Evolutionary conservation across 768 basidiomycete species (phyloP), one percentile per base, ranked within the genome.

Genomic region (Psilocybe azurescens): DNA sequence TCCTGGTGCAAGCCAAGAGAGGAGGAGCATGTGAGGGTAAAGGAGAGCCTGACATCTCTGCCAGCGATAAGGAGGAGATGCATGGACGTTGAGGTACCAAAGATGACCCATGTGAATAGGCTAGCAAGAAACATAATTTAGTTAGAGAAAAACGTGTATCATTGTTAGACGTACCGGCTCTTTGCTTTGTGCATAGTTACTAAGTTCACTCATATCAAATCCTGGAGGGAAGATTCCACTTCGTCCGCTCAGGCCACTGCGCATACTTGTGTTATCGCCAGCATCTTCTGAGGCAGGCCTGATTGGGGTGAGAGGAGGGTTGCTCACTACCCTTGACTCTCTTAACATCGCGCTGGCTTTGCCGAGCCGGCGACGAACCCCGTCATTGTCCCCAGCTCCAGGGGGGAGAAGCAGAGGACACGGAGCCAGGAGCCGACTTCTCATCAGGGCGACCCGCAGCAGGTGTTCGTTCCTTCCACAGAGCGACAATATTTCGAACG

Each of bases 81-180:
- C 89, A 69, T 97, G 95, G 0, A 97, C 95, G 59, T 97, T 97
- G 57, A 97, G 85, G 71, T 95, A 97, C 90, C 93, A 97, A 0
- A 97, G 76, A 13, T 88, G 78, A 13, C 95, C 95, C 44, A 93
- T 90, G 60, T 93, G 89, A 11, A 93, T 78, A 3, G 95, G 94
- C 95, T 97, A 70, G n/a, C 67, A 55, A 24, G 69, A 68, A 53
- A 69, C 20, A 55, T 60, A 50, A 66, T 67, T 64, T 61, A 66
- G 64, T n/a, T 1, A 36, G 57, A 68, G 60, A 6, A 56, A 16
- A 36, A 50, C 8, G 16, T 33, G 16, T 18, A 54, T 11, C 55
- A 28, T 51, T 52, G 32, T 36, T 53, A 61, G 36, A 77, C 83
- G 63, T 55, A 85, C 85, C 46, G 82, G 76, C 54, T 83, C 82